These are phyloP conservation scores for Fusarium sp. DNA, from an alignment of 2,329 filamentous ascomycete genomes.

Conservation along the genomic window DNA sequence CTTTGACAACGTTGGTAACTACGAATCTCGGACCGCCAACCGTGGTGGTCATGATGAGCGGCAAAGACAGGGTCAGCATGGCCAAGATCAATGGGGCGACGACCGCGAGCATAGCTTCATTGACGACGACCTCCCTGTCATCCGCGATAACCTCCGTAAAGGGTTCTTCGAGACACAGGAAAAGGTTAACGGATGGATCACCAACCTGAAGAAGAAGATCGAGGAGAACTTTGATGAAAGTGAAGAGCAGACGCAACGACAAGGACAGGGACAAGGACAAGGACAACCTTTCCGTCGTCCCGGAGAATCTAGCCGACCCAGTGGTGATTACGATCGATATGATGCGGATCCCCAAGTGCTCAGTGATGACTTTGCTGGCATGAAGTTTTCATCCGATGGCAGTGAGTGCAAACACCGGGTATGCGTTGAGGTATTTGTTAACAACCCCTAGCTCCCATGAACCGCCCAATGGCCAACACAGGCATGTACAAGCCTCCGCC, in stretches of 20 bases:
- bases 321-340: conserved; percentile 90
- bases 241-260: conserved; percentile 58
- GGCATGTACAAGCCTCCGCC: conserved; percentile 81
- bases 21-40: conserved; percentile 68
- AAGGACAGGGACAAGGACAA: conserved; percentile 51
- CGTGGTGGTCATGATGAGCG: conserved; percentile 47
- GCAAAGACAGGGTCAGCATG: conserved; percentile 58
- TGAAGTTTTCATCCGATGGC: conserved; percentile 72
- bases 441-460: conserved; percentile 52
- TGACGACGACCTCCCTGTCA: conserved; percentile 94
- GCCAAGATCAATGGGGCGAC: conserved; percentile 56
- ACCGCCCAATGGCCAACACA: conserved; percentile 78
- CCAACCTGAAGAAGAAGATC: conserved; percentile 89
- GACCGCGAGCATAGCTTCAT: conserved; percentile 90
- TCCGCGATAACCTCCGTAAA: conserved; percentile 92
- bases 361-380: conserved; percentile 86
- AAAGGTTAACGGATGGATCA: conserved; percentile 94
- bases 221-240: conserved; percentile 88
- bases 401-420: conserved; percentile 60
- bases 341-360: conserved; percentile 94
- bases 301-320: conserved; percentile 75
- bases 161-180: conserved; percentile 95
- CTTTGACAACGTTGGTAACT: conserved; percentile 75
- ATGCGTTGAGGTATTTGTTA: conserved; percentile 19
- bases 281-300: conserved; percentile 61